Conservation (phyloP, 1,284 basidiomycete species). For the Rhodotorula mucilaginosa region DNA sequence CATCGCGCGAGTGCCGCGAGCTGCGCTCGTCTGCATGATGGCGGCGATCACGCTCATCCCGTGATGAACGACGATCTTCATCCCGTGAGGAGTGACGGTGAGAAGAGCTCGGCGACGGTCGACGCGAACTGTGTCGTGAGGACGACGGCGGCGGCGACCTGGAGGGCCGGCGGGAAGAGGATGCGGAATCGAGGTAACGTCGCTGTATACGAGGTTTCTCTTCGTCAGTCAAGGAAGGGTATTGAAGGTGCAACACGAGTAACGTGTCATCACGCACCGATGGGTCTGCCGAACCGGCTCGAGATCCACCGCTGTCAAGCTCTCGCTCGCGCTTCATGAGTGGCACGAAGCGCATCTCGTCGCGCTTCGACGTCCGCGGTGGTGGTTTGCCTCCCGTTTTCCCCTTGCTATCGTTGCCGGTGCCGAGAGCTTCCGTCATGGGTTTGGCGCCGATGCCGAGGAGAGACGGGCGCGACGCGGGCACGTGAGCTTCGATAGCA, state of each 20-base stretch:
- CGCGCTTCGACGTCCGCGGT: slow-evolving; percentile 57
- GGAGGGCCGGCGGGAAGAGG: slow-evolving; percentile 24
- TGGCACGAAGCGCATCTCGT: slow-evolving; percentile 33
- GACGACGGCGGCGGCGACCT: slow-evolving; percentile 30
- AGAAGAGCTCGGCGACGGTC: slow-evolving; percentile 6
- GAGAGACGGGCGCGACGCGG: slow-evolving; percentile 72
- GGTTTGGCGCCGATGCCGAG: slow-evolving; percentile 90
- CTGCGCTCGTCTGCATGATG: slow-evolving; percentile 34
- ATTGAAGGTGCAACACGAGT: too few species aligned
- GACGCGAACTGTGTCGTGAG: slow-evolving; percentile 20
- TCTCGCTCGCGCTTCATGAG: slow-evolving; percentile 24
- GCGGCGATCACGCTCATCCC: slow-evolving; percentile 41
- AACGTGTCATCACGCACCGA: background rate
- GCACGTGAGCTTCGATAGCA: slow-evolving; percentile 73
- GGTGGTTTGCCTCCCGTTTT: slow-evolving; percentile 55
- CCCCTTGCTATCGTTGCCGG: background rate
- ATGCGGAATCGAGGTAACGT: slow-evolving; percentile 7
- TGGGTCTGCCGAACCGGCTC: slow-evolving; percentile 16
- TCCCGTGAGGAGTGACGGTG: background rate
- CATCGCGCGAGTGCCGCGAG: background rate
- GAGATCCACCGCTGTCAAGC: slow-evolving; percentile 9
- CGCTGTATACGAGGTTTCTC: slow-evolving; percentile 7
- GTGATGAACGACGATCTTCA: background rate
- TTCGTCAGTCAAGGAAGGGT: background rate
- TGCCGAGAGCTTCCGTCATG: slow-evolving; percentile 57